Evolutionary conservation across 306 rosid species (phyloP), one percentile per base, ranked within the genome.

Genomic region (Macrotyloma uniflorum): DNA sequence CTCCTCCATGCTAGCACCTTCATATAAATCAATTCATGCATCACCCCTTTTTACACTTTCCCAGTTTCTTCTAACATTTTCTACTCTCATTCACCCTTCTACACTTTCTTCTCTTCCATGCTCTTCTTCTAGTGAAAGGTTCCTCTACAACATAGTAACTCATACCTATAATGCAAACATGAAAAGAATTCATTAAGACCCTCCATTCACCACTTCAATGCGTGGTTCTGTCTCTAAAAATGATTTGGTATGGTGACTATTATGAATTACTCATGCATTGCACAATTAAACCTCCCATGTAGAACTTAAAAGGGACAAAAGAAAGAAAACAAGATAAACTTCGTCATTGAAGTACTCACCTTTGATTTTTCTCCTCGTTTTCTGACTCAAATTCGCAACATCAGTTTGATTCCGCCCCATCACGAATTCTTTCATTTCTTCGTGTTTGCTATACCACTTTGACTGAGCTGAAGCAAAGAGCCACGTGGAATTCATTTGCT

Each of bases 401-500:
- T 15, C 83, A 63, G 55, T 70, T 35, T 15, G 86, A 81, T 45
- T 32, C 6, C 22, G 49, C 35, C 40, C 45, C 67, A 32, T 69
- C 62, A 24, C 58, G 15, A 72, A 53, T 66, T 72, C 73, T 12
- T 67, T 2, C 45, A 16, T 53, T 38, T 51, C 71, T 61, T 46
- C 83, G 28, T 74, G 53, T 30, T 71, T 61, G 28, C 35, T 26
- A 7, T 14, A 4, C 43, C 70, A 32, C 70, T 26, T 81, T 58
- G 80, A 64, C 72, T 66, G 75, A 42, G 83, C 76, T 4, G 76
- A 22, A 67, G 82, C 79, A 78, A 90, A 91, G 9, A 72, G 72
- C 89, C 91, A 85, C 51, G 94, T 87, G 72, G 87, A 83, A 2
- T 63, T 84, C 89, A 87, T 81, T 85, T 91, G 97, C 75, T 84